Evolutionary conservation across 306 rosid species (phyloP), one percentile per base, ranked within the genome.

Genomic region (Acacia melanoxylon): DNA sequence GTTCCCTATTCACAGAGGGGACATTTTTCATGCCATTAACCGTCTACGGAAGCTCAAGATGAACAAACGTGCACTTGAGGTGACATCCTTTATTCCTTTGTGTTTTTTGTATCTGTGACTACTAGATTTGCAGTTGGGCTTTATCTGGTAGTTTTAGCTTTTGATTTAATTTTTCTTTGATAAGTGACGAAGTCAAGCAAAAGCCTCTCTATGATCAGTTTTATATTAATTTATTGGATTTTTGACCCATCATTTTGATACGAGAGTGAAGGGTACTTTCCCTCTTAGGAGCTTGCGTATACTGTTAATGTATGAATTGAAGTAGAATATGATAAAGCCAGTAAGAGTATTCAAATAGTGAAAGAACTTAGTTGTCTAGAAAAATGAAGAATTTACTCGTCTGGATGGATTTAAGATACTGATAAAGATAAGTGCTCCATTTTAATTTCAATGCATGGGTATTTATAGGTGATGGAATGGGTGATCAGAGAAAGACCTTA

Each of bases 391-490:
- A 16, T 19, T 40, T 33, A 10, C 40, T 13, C 9, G 48, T 66
- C 40, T 72, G 25, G 27, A 27, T 29, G 51, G 65, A 74, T 74
- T 74, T 74, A 10, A 74, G 29, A 52, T 46, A n/a, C 63, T 54
- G 49, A 6, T 20, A 41, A 15, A 76, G 22, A 59, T 58, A 3
- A 31, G 4, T 73, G 65, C 63, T 72, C 40, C 17, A 3, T 65
- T 29, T 65, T 65, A n/a, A n/a, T n/a, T 48, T 65, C 27, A 56
- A 27, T 37, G 69, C 62, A 49, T 80, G 81, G 27, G 13, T 87
- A 75, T 86, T 81, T 81, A 78, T 89, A 95, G 98, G 97, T 91
- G 40, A 93, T 92, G 99, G 98, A 93, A 83, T 95, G 99, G 98
- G 92, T 92, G 88, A 87, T 95, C 78, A 89, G 98, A 84, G 97